Percentiles rank a stretch among this genome's conserved stretches.
Evolutionary conservation across 2,329 filamentous ascomycete species (phyloP).

Genomic region (Chaetomium olivaceum): DNA sequence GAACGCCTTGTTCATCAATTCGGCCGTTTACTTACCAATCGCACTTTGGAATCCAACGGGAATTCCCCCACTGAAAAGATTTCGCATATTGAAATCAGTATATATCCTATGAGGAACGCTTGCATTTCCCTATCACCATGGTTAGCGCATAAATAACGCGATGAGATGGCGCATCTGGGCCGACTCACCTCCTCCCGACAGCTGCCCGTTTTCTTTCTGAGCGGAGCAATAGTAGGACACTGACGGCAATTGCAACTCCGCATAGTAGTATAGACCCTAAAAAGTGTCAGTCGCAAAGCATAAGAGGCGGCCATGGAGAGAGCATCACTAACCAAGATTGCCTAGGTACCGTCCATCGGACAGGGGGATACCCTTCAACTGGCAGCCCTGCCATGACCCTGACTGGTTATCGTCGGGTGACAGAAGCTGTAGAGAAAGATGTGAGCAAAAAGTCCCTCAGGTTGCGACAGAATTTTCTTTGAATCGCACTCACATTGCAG

Average conservation of each 20-base stretch:
- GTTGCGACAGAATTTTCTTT: constrained; percentile 3
- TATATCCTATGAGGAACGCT: constrained; percentile 82
- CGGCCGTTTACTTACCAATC: constrained; percentile 58
- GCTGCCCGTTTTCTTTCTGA: constrained; percentile 91
- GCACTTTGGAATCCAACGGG: constrained; percentile 68
- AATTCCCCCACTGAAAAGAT: constrained; percentile 95
- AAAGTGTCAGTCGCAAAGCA: constrained; percentile 28
- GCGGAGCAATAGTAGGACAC: constrained; percentile 69
- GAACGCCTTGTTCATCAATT: background rate
- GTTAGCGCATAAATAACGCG: constrained; percentile 21
- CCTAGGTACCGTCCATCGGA: constrained; percentile 66
- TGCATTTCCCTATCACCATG: constrained; percentile 78
- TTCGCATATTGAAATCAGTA: constrained; percentile 88
- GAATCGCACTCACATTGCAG: constrained; percentile 69
- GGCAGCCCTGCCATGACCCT: constrained; percentile 59
- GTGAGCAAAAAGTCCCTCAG: constrained; percentile 25
- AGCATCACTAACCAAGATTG: constrained; percentile 69
- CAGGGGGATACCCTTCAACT: constrained; percentile 73
- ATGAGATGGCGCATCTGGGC: background rate
- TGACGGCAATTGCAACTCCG: constrained; percentile 70
- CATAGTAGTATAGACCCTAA: constrained; percentile 84
- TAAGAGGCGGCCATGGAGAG: background rate
- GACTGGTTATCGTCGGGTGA: constrained; percentile 58
- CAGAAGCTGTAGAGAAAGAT: constrained; percentile 59
- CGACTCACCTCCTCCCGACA: constrained; percentile 78